phyloP scores from a whole-genome alignment of 2,329 filamentous ascomycete species.

The Cordyceps cicadae region DNA sequence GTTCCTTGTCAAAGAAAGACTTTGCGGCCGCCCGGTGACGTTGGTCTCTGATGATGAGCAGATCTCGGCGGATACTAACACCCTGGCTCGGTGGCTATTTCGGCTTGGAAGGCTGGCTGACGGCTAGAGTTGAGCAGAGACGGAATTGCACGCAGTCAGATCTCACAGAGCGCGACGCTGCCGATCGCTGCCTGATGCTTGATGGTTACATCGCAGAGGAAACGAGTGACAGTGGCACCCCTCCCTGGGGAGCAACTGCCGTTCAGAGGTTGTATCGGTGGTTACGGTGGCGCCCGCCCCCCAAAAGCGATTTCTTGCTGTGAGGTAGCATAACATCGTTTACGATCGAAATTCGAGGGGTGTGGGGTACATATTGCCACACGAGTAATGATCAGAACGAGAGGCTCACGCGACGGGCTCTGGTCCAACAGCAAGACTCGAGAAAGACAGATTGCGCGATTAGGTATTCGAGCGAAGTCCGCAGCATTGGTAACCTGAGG shows the following conservation, averaged over 20 bases:
- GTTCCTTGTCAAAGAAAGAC: not conserved
- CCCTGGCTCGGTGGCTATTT: not conserved
- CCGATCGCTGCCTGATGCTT: conserved; percentile 16
- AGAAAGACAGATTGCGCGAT: not conserved
- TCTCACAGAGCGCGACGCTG: conserved; percentile 6
- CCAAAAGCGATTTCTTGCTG: conserved; percentile 5
- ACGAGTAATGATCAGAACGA: not conserved
- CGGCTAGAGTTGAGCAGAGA: not conserved
- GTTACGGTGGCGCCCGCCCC: conserved; percentile 8
- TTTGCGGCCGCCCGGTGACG: not conserved
- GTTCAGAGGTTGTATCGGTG: conserved; percentile 9
- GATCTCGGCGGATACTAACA: not conserved
- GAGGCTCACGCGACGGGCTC: not conserved
- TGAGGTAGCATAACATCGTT: conserved; percentile 10
- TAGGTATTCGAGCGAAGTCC: not conserved
- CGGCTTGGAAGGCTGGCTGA: not conserved
- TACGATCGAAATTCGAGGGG: conserved; percentile 2
- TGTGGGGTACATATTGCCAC: conserved; percentile 13
- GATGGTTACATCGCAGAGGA: conserved; percentile 21
- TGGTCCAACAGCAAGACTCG: not conserved
- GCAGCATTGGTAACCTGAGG: not conserved
- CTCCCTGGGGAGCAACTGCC: conserved; percentile 11
- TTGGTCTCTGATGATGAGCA: not conserved
- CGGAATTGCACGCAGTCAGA: not conserved
- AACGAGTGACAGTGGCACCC: conserved; percentile 13